Conservation (phyloP, 1,284 basidiomycete genomes). For the Tilletia indica region DNA sequence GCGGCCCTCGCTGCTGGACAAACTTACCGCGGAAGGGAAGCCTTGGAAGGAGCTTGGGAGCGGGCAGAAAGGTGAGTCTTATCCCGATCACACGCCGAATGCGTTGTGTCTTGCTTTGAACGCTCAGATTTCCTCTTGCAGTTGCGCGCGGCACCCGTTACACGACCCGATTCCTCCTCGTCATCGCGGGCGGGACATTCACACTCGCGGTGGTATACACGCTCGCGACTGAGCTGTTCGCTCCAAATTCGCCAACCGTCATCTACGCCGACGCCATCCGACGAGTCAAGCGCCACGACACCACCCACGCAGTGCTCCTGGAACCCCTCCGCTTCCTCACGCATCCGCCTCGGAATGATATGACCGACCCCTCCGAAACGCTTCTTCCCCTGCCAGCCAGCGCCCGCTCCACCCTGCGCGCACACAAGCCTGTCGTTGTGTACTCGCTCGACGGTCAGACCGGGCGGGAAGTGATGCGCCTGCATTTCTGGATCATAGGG, state of each 20-base stretch:
- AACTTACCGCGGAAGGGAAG: slow-evolving; percentile 9
- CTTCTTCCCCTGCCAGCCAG: slow-evolving; percentile 1
- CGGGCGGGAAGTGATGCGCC: slow-evolving; percentile 40
- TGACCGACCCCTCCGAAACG: slow-evolving; percentile 10
- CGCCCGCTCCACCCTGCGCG: slow-evolving; percentile 8
- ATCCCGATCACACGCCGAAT: neutral
- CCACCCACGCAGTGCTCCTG: slow-evolving; percentile 24
- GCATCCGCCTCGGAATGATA: slow-evolving; percentile 7
- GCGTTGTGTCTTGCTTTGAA: neutral
- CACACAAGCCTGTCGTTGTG: slow-evolving; percentile 11
- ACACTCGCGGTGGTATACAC: slow-evolving; percentile 69
- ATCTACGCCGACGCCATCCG: slow-evolving; percentile 83
- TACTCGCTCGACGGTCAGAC: slow-evolving; percentile 18
- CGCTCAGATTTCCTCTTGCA: neutral
- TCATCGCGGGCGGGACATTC: slow-evolving; percentile 69
- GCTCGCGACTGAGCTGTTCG: slow-evolving; percentile 82
- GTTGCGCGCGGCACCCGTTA: neutral
- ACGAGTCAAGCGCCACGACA: slow-evolving; percentile 71
- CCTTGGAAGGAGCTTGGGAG: slow-evolving; percentile 10
- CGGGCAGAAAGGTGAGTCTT: neutral
- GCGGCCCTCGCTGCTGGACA: slow-evolving; percentile 12
- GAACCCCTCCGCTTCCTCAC: slow-evolving; percentile 12
- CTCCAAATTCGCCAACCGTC: slow-evolving; percentile 85
- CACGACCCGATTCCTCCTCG: slow-evolving; percentile 64
- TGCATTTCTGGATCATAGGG: slow-evolving; percentile 40